phyloP scores from a whole-genome alignment of 768 basidiomycete species.

The Jaapia argillacea region DNA sequence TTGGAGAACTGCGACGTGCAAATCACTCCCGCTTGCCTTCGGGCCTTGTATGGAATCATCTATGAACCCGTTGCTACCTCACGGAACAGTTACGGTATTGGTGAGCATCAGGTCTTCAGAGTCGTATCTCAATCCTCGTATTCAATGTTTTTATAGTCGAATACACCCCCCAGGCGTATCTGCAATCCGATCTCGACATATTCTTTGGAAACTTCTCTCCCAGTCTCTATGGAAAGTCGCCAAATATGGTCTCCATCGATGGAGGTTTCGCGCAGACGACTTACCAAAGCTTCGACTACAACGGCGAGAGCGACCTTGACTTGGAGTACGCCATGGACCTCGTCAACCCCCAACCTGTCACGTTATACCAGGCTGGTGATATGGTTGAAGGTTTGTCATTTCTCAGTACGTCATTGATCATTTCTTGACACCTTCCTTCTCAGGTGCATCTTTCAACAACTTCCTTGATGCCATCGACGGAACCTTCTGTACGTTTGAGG shows the following conservation, averaged over 20 bases:
- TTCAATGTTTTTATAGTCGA: constrained; percentile 26
- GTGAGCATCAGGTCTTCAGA: constrained; percentile 12
- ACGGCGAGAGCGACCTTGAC: constrained; percentile 23
- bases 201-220: constrained; percentile 28
- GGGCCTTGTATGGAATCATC: constrained; percentile 26
- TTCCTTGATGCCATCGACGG: constrained; percentile 25
- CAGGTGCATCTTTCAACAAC: constrained; percentile 23
- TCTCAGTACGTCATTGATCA: constrained; percentile 1
- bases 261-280: constrained; percentile 23
- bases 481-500: constrained; percentile 25
- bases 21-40: constrained; percentile 28
- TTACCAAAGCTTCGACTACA: constrained; percentile 9
- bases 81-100: constrained; percentile 28
- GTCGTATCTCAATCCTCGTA: not conserved
- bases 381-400: constrained; percentile 12
- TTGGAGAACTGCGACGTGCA: constrained; percentile 12
- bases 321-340: constrained; percentile 22
- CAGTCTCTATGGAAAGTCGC: constrained; percentile 18
- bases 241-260: constrained; percentile 23
- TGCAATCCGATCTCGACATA: constrained; percentile 33
- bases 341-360: constrained; percentile 20
- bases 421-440: not conserved
- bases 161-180: constrained; percentile 39
- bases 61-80: not conserved
- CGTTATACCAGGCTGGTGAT: constrained; percentile 24